Base-by-base conservation (phyloP, 2,329 filamentous ascomycete species). In the Microcyclospora tardicrescens region DNA sequence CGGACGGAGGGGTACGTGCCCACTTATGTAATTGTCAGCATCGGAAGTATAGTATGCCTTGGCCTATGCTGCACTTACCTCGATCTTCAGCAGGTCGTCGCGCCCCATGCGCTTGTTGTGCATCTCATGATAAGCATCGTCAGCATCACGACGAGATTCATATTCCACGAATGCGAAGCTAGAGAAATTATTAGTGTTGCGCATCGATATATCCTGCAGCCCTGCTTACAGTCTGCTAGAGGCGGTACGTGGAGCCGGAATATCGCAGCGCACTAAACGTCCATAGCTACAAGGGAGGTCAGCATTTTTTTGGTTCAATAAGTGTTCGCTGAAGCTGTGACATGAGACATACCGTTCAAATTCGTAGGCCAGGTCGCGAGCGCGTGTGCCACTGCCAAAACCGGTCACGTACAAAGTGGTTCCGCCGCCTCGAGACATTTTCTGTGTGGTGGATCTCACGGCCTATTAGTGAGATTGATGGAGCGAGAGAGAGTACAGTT, bases 121-220 rank as follows among this genome's bases (percentile, higher is more conserved):
- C 91, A 98, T 98, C 69, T 98, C 91, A 63, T 98, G 85, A 62
- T 98, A 98, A 35, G 91, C 91, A 68, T 98, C 91, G 63, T 98
- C 91, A 48, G 91, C 87, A 71, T 98, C 91, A 54, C 91, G 87
- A 55, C 89, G 84, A 63, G 87, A 93, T 70, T 98, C 91, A 64
- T 98, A 98, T 67, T 98, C 91, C 49, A 98, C 91, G 62, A 98
- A 98, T 29, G 91, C 91, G 63, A 98, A 98, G 52, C 91, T 79
- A 47, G 19, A 38, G 16, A 16, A 14, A 79, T 5, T 48, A 46
- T 65, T 53, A 57, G 54, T 42, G 58, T 38, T 30, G 10, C 10
- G 8, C 55, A 44, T 43, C 6, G 27, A 5, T 15, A 28, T 29
- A 16, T 28, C 28, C 5, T 9, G 30, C 33, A 15, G 32, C 10